Base-by-base conservation (phyloP, 192 early-diverging fungal genomes). In the Diversispora epigaea region DNA sequence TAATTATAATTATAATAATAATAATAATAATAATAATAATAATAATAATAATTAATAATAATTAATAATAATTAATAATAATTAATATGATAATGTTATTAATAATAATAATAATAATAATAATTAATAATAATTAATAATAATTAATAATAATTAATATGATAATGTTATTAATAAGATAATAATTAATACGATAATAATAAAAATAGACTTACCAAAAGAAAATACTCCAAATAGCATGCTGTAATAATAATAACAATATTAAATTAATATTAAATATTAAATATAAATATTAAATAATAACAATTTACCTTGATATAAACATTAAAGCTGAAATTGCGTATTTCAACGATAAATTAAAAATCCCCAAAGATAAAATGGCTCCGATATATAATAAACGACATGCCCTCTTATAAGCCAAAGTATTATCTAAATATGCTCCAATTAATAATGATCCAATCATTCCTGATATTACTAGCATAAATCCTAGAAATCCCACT, bases 201-300 rank as follows among this genome's bases (percentile, higher is more conserved):
- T 54, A 67, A 54, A 56, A 3, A 6, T 4, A 22, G 8, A 4
- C 55, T 77, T 83, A 84, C 83, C 77, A 49, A 64, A 84, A 6
- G 81, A 77, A 40, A 64, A 65, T 17, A 81, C 19, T 4, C 82
- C 82, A 79, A 84, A 84, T 0, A 61, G 12, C 7, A 79, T 43
- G 58, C 82, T 84, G 58, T n/a, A 54, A 17, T 54, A 54, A 50
- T 50, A 50, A 32, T 32, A 32, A 1, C 2, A 32, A 1, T 32
- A 32, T 32, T 32, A 32, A 32, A 32, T 32, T 32, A 32, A 32
- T 32, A 32, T 32, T 32, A 32, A 32, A 32, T 32, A 32, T 32
- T 32, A 32, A 32, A 32, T 32, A 32, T 32, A 32, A 32, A 32
- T 32, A 32, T 32, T 32, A 32, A 32, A 32, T 32, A 32, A 32